Evolutionary conservation across 2,329 filamentous ascomycete genomes (phyloP).

Genomic region (Sclerotinia trifoliorum): DNA sequence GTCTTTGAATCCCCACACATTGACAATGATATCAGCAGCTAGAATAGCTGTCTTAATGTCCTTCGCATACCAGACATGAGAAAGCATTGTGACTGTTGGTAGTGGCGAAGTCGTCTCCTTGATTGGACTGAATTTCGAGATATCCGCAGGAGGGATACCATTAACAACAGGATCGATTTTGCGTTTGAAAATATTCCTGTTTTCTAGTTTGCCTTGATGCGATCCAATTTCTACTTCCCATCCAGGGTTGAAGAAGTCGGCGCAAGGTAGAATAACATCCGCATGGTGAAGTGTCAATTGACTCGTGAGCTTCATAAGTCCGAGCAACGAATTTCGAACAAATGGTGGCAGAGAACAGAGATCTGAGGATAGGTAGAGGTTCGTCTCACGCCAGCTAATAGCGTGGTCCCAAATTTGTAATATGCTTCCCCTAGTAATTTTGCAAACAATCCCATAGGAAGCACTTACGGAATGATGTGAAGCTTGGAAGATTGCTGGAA

Average conservation of each 20-base stretch:
- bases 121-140: constrained; percentile 56
- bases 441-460: constrained; percentile 60
- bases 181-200: constrained; percentile 55
- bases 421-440: constrained; percentile 58
- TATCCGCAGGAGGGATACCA: constrained; percentile 56
- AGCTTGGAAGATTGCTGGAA: constrained; percentile 59
- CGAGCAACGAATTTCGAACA: constrained; percentile 36
- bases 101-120: constrained; percentile 56
- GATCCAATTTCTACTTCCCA: constrained; percentile 64
- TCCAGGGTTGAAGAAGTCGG: constrained; percentile 62
- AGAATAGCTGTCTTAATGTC: constrained; percentile 64
- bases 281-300: constrained; percentile 47
- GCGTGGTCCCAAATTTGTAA: constrained; percentile 64
- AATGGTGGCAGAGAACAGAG: constrained; percentile 35
- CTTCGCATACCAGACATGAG: constrained; percentile 56
- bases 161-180: constrained; percentile 66
- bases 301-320: constrained; percentile 31
- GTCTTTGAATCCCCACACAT: constrained; percentile 64
- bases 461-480: constrained; percentile 62
- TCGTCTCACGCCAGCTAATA: constrained; percentile 56
- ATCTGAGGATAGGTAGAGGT: constrained; percentile 37
- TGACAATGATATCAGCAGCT: constrained; percentile 63
- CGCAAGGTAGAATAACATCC: constrained; percentile 57
- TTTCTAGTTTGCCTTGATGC: constrained; percentile 54
- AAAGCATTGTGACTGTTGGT: constrained; percentile 65